Conservation (phyloP, 2,329 filamentous ascomycete genomes). For the Aureobasidium mangrovei region DNA sequence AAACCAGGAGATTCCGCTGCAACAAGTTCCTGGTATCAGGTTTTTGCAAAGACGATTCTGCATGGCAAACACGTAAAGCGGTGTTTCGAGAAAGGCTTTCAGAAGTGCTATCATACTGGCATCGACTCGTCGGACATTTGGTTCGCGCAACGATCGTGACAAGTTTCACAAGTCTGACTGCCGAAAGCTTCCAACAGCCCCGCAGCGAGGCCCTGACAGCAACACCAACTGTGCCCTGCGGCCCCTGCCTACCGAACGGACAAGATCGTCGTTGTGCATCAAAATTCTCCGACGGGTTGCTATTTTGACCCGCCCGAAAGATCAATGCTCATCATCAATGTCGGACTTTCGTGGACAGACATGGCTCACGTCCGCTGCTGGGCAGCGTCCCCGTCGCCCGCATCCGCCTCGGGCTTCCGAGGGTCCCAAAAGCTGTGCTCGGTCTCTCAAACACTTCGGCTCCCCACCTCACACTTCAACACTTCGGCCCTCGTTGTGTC, state of each 20-base stretch:
- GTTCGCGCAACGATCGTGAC: background rate
- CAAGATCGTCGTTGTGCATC: slow-evolving; percentile 11
- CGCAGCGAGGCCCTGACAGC: slow-evolving; percentile 2
- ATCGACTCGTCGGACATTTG: background rate
- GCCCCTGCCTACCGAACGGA: slow-evolving; percentile 8
- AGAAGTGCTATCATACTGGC: background rate
- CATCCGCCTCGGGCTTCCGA: slow-evolving; percentile 6
- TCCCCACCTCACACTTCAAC: slow-evolving; percentile 10
- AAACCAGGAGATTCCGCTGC: no score
- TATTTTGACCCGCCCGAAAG: slow-evolving; percentile 9
- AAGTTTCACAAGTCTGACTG: background rate
- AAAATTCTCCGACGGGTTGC: slow-evolving; percentile 7
- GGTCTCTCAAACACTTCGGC: slow-evolving; percentile 12
- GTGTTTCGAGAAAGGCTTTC: background rate
- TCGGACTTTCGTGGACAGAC: slow-evolving; percentile 6
- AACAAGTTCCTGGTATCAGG: no score
- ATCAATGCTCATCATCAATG: slow-evolving; percentile 10
- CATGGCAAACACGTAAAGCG: no score
- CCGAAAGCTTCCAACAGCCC: slow-evolving; percentile 1
- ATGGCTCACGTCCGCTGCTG: slow-evolving; percentile 7
- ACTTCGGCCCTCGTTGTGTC: slow-evolving; percentile 10
- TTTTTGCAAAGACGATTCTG: no score
- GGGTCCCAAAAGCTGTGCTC: slow-evolving; percentile 1
- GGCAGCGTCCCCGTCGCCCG: slow-evolving; percentile 1
- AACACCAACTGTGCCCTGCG: slow-evolving; percentile 3